These are phyloP conservation scores for Cronartium quercuum DNA, from an alignment of 1,284 basidiomycete genomes.

Conservation along the genomic window DNA sequence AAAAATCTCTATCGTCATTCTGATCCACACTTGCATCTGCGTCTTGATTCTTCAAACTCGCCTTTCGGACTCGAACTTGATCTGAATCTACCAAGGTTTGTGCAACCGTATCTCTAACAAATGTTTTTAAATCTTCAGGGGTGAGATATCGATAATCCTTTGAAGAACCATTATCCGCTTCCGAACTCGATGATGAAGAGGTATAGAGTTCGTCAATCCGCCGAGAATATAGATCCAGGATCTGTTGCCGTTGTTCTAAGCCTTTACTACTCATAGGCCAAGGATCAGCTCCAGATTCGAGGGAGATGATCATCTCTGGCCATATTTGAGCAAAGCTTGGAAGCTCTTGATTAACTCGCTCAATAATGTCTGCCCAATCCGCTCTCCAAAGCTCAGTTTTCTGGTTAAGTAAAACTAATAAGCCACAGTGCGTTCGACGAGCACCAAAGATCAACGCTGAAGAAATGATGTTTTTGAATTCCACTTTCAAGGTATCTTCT, in stretches of 20 bases:
- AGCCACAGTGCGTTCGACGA: neutral
- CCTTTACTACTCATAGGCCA: neutral
- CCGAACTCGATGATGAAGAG: neutral
- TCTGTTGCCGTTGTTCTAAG: neutral
- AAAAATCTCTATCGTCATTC: constrained; percentile 49
- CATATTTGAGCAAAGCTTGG: constrained; percentile 6
- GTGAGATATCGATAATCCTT: neutral
- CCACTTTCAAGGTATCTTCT: neutral
- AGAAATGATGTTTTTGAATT: constrained; percentile 56
- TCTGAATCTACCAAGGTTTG: constrained; percentile 42
- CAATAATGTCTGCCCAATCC: neutral
- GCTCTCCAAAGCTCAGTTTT: constrained; percentile 44
- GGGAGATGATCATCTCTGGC: neutral
- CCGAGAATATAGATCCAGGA: neutral
- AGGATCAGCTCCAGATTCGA: neutral
- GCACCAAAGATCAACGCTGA: constrained; percentile 47
- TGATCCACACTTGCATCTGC: neutral
- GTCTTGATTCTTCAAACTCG: neutral
- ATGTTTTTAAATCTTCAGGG: constrained; percentile 43
- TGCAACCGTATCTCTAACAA: constrained; percentile 42
- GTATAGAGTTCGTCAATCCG: neutral
- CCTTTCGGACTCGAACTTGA: neutral
- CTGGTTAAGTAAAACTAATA: constrained; percentile 46
- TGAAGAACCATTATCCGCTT: neutral
- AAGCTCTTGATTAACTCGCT: neutral